Percentiles rank a stretch among this genome's conserved stretches.
Evolutionary conservation across 441 rosid genomes (phyloP).

Genomic region (Raphanus hybrid): DNA sequence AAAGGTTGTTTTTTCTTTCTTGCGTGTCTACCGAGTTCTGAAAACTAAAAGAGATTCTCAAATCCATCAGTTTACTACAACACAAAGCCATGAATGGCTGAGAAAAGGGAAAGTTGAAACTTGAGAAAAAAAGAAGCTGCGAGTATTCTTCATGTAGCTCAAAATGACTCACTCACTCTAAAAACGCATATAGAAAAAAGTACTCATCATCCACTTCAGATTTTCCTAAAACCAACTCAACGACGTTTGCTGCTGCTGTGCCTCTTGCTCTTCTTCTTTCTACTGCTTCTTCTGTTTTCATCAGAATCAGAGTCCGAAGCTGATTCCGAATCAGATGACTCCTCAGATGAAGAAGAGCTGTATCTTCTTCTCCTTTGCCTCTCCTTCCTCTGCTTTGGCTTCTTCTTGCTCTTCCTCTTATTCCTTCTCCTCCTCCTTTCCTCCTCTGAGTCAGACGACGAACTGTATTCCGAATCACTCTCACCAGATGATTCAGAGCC

Average conservation of each 20-base stretch:
- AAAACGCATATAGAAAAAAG: background rate
- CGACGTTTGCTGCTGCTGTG: conserved; percentile 63
- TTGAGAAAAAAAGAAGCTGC: background rate
- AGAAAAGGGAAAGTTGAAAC: background rate
- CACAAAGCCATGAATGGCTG: conserved; percentile 23
- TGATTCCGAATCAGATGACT: conserved; percentile 75
- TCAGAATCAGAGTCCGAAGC: conserved; percentile 82
- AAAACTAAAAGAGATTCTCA: background rate
- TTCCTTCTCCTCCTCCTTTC: conserved; percentile 63
- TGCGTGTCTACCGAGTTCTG: background rate
- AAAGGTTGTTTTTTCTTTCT: background rate
- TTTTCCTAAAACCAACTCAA: conserved; percentile 39
- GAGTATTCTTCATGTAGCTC: conserved; percentile 25
- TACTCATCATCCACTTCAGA: background rate
- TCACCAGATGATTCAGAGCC: conserved; percentile 65
- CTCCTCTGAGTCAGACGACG: conserved; percentile 82
- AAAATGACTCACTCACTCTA: conserved; percentile 14
- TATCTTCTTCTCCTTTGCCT: conserved; percentile 52
- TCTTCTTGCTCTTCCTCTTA: conserved; percentile 74
- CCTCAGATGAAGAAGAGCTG: conserved; percentile 83
- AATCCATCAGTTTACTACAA: conserved; percentile 26
- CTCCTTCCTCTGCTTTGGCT: conserved; percentile 57
- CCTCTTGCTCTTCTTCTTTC: conserved; percentile 65
- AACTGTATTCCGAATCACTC: conserved; percentile 63
- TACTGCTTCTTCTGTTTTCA: conserved; percentile 60